These are phyloP conservation scores for Leptodontidium sp. DNA, from an alignment of 2,329 filamentous ascomycete species.

Conservation along the genomic window DNA sequence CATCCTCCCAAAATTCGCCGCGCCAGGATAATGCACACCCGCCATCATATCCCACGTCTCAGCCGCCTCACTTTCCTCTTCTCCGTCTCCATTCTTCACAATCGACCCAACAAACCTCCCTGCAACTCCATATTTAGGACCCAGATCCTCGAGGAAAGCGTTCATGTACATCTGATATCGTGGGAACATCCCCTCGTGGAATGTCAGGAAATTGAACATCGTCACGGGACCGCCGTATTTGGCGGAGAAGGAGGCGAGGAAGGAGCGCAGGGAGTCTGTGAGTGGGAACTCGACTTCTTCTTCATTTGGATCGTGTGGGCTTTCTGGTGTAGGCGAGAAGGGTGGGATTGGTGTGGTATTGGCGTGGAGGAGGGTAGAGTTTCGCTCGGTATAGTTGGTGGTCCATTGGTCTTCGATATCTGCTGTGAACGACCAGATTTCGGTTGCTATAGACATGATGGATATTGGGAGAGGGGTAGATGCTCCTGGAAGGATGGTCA, in stretches of 20 bases:
- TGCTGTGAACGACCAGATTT: neutral
- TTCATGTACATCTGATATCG: slow-evolving; percentile 2
- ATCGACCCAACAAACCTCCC: neutral
- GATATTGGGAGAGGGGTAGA: neutral
- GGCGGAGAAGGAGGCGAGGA: neutral
- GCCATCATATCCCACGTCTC: slow-evolving; percentile 2
- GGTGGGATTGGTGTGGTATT: neutral
- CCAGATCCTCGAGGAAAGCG: neutral
- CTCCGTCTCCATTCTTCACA: neutral
- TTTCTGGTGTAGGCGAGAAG: neutral
- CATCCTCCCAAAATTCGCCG: slow-evolving; percentile 4
- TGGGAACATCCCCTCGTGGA: neutral
- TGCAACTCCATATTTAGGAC: neutral
- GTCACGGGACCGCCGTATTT: neutral
- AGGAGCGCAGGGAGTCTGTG: neutral
- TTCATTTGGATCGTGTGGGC: neutral
- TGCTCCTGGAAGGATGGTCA: neutral
- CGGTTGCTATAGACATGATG: neutral
- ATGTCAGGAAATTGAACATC: neutral
- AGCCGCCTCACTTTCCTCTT: neutral
- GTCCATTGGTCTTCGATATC: slow-evolving; percentile 1
- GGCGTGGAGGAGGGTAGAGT: neutral
- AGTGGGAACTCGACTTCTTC: slow-evolving; percentile 13
- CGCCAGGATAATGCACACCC: slow-evolving; percentile 3
- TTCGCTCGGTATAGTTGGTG: neutral